These are phyloP conservation scores for Malus hybrid DNA, from an alignment of 331 rosid species.

Conservation along the genomic window DNA sequence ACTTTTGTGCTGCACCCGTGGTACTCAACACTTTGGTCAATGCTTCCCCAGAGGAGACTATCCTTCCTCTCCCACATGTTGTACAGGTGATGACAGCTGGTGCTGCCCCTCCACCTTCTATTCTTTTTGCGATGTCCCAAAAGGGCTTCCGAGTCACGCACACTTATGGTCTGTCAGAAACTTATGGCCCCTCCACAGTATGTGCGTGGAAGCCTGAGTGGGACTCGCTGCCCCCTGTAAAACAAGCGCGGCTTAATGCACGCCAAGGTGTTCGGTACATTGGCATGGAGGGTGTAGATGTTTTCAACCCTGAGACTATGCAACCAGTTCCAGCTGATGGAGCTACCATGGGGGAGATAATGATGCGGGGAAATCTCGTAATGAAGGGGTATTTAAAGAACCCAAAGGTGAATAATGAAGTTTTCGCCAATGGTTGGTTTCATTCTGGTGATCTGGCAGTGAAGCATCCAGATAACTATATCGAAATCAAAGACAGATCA, in stretches of 20 bases:
- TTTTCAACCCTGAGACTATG: slow-evolving; percentile 49
- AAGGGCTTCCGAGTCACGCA: slow-evolving; percentile 78
- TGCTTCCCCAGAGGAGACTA: slow-evolving; percentile 57
- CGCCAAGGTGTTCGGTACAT: slow-evolving; percentile 84
- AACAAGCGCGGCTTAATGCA: slow-evolving; percentile 60
- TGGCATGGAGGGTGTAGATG: slow-evolving; percentile 67
- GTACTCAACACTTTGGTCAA: slow-evolving; percentile 76
- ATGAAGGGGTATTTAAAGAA: slow-evolving; percentile 94
- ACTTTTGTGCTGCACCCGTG: slow-evolving; percentile 94
- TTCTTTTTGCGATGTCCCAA: slow-evolving; percentile 59
- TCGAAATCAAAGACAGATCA: slow-evolving; percentile 87
- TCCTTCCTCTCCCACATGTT: slow-evolving; percentile 78
- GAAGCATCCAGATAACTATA: slow-evolving; percentile 77
- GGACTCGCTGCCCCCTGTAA: slow-evolving; percentile 55
- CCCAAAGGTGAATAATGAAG: slow-evolving; percentile 59
- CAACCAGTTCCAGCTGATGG: slow-evolving; percentile 79
- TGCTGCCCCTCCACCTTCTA: slow-evolving; percentile 93
- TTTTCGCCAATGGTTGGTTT: slow-evolving; percentile 79
- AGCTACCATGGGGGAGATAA: slow-evolving; percentile 66
- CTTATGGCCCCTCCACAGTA: slow-evolving; percentile 76
- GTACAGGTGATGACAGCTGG: slow-evolving; percentile 87
- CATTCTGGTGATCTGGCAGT: slow-evolving; percentile 85
- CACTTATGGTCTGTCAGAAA: slow-evolving; percentile 94
- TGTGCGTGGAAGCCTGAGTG: slow-evolving; percentile 97
- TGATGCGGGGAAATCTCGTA: slow-evolving; percentile 71